These are phyloP conservation scores for Calonectria naviculata DNA, from an alignment of 2,329 filamentous ascomycete genomes.

Conservation along the genomic window DNA sequence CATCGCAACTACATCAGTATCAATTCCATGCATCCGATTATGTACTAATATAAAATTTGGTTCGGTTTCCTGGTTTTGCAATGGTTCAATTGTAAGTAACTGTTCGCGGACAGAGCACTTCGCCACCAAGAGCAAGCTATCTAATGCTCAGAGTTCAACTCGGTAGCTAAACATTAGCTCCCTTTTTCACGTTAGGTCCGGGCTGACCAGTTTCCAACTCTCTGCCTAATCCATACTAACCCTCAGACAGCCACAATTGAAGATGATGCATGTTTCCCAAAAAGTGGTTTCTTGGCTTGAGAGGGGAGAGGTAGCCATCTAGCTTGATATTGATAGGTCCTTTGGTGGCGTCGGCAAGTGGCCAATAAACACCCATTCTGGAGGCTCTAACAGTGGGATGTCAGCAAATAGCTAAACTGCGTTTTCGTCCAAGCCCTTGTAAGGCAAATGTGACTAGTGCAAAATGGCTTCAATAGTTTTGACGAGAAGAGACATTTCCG, in stretches of 20 bases:
- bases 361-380: neutral
- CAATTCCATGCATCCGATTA: neutral
- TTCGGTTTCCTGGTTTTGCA: too few relatives aligned
- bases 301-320: neutral
- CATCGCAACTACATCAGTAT: neutral
- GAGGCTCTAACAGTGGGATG: neutral
- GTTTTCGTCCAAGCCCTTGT: neutral
- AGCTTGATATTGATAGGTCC: neutral
- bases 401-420: neutral
- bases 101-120: too few relatives aligned
- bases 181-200: neutral
- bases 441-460: neutral
- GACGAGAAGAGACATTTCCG: neutral
- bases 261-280: neutral
- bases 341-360: neutral
- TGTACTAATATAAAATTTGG: too few relatives aligned
- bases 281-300: neutral
- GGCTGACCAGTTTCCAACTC: neutral
- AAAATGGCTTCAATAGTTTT: slow-evolving; percentile 5
- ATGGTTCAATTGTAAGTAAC: too few relatives aligned
- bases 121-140: too few relatives aligned
- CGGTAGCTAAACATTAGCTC: neutral
- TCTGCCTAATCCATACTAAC: neutral
- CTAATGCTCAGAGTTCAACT: too few relatives aligned
- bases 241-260: neutral